Evolutionary conservation across 768 basidiomycete species (phyloP), one percentile per base, ranked within the genome.

Genomic region (Lactarius hatsudake): DNA sequence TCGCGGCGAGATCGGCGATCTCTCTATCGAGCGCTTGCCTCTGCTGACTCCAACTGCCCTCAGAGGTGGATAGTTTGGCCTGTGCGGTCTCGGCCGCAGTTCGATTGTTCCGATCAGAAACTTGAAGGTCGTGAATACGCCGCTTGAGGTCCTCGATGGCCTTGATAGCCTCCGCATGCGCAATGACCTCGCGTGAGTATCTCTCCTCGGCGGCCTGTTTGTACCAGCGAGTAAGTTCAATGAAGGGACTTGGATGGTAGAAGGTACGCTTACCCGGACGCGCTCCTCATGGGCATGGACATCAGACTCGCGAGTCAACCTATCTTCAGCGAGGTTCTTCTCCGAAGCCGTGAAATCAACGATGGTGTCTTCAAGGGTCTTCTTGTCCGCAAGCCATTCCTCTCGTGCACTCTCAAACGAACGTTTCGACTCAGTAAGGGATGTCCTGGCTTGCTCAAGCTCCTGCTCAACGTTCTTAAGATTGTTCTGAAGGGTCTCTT

Each of bases 91-190:
- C 87, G 8, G 88, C 86, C 2, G 84, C 81, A 12, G 84, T 82
- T 38, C 81, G 77, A 62, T 84, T 81, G 66, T 92, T 86, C 15
- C 89, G 81, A 10, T 85, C 82, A 10, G 82, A 73, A 2, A 79
- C 73, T 71, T 89, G 87, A 4, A 82, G 77, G 17, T 75, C 73
- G 18, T 80, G 73, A 3, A 95, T 79, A 51, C 92, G 85, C 59
- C 85, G 81, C 74, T 87, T 90, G 68, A 93, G 78, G 12, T 73
- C 78, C 13, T 88, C 85, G 13, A 92, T 82, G 15, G 79, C 69
- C 77, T 93, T 93, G 81, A 95, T 89, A 0, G 90, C 83, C 26
- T 94, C 93, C 0, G 94, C 93, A 74, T 96, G 94, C 0, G 90
- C 81, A 38, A 95, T 78, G n/a, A 95, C 84, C 73, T 93, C 93